phyloP scores from a whole-genome alignment of 495 filamentous ascomycete species.

The Tetracladium marchalianum region DNA sequence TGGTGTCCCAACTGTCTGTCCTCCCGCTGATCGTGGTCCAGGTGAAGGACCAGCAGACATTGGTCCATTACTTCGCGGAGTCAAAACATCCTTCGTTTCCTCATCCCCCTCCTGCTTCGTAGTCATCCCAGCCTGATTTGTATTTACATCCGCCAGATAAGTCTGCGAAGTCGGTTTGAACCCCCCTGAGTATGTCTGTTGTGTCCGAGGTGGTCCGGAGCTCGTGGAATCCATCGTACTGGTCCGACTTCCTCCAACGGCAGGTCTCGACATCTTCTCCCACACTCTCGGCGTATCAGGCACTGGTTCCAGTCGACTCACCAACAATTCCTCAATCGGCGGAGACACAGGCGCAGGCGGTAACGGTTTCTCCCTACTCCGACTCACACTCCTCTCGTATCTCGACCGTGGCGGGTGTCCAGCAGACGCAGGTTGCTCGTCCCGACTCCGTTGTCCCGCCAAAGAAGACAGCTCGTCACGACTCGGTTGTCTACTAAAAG shows the following conservation, averaged over 20 bases:
- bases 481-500: too few species aligned
- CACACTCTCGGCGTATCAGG: constrained; percentile 13
- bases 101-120: constrained; percentile 32
- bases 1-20: constrained; percentile 38
- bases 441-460: too few species aligned
- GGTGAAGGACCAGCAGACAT: constrained; percentile 37
- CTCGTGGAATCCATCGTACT: constrained; percentile 52
- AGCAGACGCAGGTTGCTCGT: too few species aligned
- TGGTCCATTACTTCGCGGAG: constrained; percentile 39
- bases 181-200: constrained; percentile 27
- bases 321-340: constrained; percentile 5
- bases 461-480: too few species aligned
- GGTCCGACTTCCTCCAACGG: constrained; percentile 30
- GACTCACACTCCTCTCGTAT: too few species aligned
- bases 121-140: constrained; percentile 47
- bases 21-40: constrained; percentile 27
- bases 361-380: constrained; percentile 38
- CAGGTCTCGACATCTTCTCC: constrained; percentile 13
- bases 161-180: constrained; percentile 17
- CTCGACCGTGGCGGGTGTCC: too few species aligned
- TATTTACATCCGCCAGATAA: constrained; percentile 32
- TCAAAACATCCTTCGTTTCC: constrained; percentile 34
- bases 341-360: constrained; percentile 27
- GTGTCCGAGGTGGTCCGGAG: constrained; percentile 27
- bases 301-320: constrained; percentile 4